Percentiles rank a stretch among this genome's conserved stretches.
Conservation (phyloP, 208 protist genomes). For the Kentomonas sorsogonicus region DNA sequence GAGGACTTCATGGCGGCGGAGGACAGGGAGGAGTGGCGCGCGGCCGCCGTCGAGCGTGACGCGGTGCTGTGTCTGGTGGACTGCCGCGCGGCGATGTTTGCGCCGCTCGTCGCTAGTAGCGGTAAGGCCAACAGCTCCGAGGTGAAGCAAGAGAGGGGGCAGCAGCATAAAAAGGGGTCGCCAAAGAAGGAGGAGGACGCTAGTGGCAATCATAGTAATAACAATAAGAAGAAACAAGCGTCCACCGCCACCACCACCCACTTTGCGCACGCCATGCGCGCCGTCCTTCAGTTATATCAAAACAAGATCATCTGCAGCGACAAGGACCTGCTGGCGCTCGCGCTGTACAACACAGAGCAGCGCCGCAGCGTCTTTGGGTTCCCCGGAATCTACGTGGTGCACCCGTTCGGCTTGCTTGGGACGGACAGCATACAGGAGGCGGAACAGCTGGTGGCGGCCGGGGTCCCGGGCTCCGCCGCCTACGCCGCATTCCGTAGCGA, state of each 20-base stretch:
- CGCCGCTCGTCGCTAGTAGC: background rate
- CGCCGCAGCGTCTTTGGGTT: slow-evolving; percentile 29
- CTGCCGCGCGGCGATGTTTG: slow-evolving; percentile 60
- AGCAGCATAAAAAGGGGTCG: background rate
- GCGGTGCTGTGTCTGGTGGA: slow-evolving; percentile 77
- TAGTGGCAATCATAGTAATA: too few relatives aligned
- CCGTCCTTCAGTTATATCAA: slow-evolving; percentile 42
- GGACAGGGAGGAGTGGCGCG: slow-evolving; percentile 9
- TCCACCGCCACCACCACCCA: slow-evolving; percentile 16
- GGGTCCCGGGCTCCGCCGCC: slow-evolving; percentile 16
- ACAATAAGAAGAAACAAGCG: slow-evolving; percentile 8
- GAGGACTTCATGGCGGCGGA: slow-evolving; percentile 16
- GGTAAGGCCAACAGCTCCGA: background rate
- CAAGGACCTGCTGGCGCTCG: slow-evolving; percentile 58
- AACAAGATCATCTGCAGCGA: slow-evolving; percentile 56
- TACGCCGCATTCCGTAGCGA: too few relatives aligned
- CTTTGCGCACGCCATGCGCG: slow-evolving; percentile 41
- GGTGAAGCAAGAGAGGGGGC: slow-evolving; percentile 9
- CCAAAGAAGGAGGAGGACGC: background rate
- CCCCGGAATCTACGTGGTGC: slow-evolving; percentile 60
- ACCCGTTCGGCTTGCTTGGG: slow-evolving; percentile 25
- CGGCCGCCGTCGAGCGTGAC: slow-evolving; percentile 31
- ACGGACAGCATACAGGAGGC: slow-evolving; percentile 41
- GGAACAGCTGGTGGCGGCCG: slow-evolving; percentile 47
- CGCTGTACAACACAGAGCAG: slow-evolving; percentile 65